Conservation (phyloP, 2,329 filamentous ascomycete species). For the Colletotrichum tofieldiae region DNA sequence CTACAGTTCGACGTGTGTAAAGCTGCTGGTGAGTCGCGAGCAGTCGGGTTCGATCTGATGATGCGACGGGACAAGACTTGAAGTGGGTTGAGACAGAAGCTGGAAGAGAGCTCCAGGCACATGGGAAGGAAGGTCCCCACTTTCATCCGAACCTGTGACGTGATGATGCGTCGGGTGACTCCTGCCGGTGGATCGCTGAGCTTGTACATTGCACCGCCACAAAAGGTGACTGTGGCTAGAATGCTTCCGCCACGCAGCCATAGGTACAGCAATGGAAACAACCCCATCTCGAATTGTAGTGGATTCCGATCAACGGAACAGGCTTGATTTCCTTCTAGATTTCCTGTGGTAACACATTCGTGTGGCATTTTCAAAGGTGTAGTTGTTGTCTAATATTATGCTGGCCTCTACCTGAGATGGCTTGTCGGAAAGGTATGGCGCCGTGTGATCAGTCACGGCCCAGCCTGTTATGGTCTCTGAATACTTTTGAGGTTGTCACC, state of each 20-base stretch:
- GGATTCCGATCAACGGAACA: background rate
- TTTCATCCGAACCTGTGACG: conserved; percentile 41
- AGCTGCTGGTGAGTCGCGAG: conserved; percentile 2
- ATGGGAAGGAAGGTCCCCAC: conserved; percentile 34
- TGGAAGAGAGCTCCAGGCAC: conserved; percentile 17
- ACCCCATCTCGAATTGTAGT: background rate
- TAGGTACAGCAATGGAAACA: background rate
- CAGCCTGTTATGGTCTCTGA: background rate
- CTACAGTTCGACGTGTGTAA: background rate
- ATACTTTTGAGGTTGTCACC: background rate
- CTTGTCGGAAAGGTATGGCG: too few relatives aligned
- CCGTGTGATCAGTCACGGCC: background rate
- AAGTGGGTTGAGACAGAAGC: conserved; percentile 13
- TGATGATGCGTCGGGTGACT: conserved; percentile 37
- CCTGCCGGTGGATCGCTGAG: background rate
- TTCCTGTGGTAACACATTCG: background rate
- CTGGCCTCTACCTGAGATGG: too few relatives aligned
- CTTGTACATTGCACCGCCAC: conserved; percentile 2
- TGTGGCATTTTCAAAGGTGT: too few relatives aligned
- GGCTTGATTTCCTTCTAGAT: background rate
- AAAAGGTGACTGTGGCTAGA: background rate
- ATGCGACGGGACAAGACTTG: conserved; percentile 18
- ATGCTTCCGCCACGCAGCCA: background rate
- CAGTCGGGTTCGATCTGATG: conserved; percentile 10
- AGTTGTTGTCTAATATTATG: too few relatives aligned